A percentile compares a stretch with the other conserved stretches of the same genome.
Conservation (phyloP, 176 grass and related monocot genomes). For the Alopecurus myosuroides region DNA sequence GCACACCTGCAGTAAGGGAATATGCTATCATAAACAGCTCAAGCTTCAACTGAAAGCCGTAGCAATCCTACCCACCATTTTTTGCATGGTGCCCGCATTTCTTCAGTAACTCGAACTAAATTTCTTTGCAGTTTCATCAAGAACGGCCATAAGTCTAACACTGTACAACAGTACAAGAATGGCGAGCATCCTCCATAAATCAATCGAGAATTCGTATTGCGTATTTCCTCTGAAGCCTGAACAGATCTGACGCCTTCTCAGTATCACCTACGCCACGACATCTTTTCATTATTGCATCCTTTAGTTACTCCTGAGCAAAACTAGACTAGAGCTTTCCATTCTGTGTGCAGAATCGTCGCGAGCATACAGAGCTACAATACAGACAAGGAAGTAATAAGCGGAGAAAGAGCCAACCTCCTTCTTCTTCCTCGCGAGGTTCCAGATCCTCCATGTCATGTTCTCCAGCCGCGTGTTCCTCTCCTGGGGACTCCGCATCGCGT, state of each 20-base stretch:
- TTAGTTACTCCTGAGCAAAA: neutral
- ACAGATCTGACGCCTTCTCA: slow-evolving; percentile 1
- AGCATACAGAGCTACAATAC: neutral
- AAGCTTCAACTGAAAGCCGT: slow-evolving; percentile 1
- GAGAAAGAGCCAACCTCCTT: slow-evolving; percentile 57
- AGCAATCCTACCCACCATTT: slow-evolving; percentile 1
- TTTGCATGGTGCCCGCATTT: neutral
- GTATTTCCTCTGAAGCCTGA: neutral
- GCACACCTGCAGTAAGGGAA: neutral
- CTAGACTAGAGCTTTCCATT: neutral
- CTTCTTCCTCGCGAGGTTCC: slow-evolving; percentile 99
- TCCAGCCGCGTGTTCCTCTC: slow-evolving; percentile 98
- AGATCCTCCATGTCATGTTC: slow-evolving; percentile 99
- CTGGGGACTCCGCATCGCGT: slow-evolving; percentile 96
- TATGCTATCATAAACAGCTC: neutral
- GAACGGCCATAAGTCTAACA: neutral
- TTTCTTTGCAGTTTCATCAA: neutral
- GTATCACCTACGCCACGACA: neutral
- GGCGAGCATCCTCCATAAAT: neutral
- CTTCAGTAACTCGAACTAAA: neutral
- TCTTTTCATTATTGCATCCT: neutral
- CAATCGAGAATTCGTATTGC: neutral
- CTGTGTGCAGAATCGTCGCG: neutral
- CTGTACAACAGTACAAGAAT: neutral
- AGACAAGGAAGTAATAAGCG: neutral